A percentile compares a stretch with the other conserved stretches of the same genome.
These are phyloP conservation scores for Colletotrichum higginsianum DNA, from an alignment of 2,329 filamentous ascomycete species.

Conservation along the genomic window DNA sequence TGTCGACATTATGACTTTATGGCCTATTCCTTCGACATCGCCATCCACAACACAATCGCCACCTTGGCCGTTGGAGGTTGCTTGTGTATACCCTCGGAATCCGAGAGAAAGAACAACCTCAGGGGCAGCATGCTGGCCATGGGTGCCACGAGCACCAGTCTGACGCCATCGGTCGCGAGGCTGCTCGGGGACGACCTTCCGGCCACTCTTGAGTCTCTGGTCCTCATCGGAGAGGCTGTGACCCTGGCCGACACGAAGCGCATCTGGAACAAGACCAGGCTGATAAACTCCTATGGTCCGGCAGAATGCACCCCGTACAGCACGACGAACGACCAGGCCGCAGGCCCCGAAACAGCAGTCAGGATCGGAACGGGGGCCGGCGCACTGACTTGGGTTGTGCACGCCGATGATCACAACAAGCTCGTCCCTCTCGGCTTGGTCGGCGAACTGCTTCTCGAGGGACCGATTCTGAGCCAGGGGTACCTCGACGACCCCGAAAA, in stretches of 20 bases:
- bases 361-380: conserved; percentile 45
- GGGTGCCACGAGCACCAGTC: too few species aligned
- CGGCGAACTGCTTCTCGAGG: conserved; percentile 19
- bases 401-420: conserved; percentile 36
- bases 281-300: not conserved
- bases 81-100: conserved; percentile 55
- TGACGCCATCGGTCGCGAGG: too few species aligned
- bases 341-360: too few species aligned
- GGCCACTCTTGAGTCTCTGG: conserved; percentile 52
- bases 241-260: conserved; percentile 38
- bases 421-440: conserved; percentile 1
- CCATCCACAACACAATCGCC: conserved; percentile 58
- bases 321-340: not conserved
- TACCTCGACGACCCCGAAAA: conserved; percentile 50
- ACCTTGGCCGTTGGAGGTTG: conserved; percentile 64
- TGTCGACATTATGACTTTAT: too few species aligned
- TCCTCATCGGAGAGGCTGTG: conserved; percentile 48
- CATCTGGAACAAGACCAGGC: not conserved
- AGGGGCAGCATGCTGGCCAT: too few species aligned
- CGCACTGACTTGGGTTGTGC: conserved; percentile 45
- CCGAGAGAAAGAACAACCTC: conserved; percentile 61
- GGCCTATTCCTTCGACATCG: conserved; percentile 53
- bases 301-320: not conserved
- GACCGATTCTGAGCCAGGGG: not conserved
- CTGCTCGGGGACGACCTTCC: conserved; percentile 58